Conservation (phyloP, 228 moss, liverwort and hornwort genomes). For the Sphagnum fallax region DNA sequence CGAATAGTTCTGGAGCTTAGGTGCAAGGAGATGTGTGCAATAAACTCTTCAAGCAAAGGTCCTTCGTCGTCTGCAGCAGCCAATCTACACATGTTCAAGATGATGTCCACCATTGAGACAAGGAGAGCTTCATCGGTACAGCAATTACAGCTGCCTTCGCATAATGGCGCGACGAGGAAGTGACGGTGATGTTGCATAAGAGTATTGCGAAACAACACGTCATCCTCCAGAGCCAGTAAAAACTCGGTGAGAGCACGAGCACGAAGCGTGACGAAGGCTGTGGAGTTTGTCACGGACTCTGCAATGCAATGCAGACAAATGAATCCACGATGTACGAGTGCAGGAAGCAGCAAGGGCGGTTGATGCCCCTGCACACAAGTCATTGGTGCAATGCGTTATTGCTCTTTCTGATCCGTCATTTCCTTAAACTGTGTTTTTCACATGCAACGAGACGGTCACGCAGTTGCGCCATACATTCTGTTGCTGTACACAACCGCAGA, state of each 20-base stretch:
- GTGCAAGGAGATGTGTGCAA: conserved; percentile 40
- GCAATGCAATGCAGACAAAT: conserved; percentile 67
- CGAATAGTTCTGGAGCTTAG: conserved; percentile 31
- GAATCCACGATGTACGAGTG: conserved; percentile 21
- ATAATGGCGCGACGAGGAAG: conserved; percentile 48
- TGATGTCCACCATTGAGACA: conserved; percentile 30
- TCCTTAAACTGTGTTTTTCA: too few relatives aligned
- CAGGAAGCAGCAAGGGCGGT: conserved; percentile 33
- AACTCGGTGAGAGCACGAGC: conserved; percentile 49
- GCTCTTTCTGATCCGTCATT: too few relatives aligned
- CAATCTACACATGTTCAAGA: conserved; percentile 41
- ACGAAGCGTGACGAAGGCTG: conserved; percentile 50
- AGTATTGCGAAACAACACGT: conserved; percentile 39
- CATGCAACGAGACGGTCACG: too few relatives aligned
- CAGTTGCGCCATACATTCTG: too few relatives aligned
- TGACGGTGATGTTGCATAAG: conserved; percentile 39
- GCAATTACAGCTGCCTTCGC: conserved; percentile 45
- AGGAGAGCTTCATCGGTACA: conserved; percentile 35
- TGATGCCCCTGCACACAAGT: conserved; percentile 47
- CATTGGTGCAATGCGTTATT: neutral
- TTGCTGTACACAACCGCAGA: too few relatives aligned
- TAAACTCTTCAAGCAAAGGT: conserved; percentile 51
- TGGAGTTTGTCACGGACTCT: conserved; percentile 37
- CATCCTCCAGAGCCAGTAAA: conserved; percentile 36
- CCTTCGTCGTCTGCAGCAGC: conserved; percentile 14